A percentile compares a stretch with the other conserved stretches of the same genome.
Conservation (phyloP, 176 grass and related monocot genomes). For the Raddia distichophylla region DNA sequence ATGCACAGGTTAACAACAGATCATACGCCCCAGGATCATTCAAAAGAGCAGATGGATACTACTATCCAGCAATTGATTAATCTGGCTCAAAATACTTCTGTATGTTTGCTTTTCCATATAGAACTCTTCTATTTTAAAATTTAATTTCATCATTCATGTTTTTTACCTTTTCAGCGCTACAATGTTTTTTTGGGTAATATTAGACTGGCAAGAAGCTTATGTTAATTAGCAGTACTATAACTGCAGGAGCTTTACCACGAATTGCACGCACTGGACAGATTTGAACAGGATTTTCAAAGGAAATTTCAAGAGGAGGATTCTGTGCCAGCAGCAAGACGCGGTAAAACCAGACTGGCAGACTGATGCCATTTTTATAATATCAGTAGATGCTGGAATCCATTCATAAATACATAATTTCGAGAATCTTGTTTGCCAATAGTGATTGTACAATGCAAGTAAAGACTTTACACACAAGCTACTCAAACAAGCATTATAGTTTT, state of each 20-base stretch:
- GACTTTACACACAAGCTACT: not conserved
- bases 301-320: constrained; percentile 88
- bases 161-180: not conserved
- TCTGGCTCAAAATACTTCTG: constrained; percentile 89
- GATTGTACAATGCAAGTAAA: not conserved
- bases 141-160: not conserved
- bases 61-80: constrained; percentile 71
- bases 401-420: not conserved
- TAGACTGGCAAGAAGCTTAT: constrained; percentile 25
- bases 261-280: constrained; percentile 76
- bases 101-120: constrained; percentile 46
- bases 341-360: constrained; percentile 32
- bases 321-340: constrained; percentile 63
- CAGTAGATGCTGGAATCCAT: constrained; percentile 11
- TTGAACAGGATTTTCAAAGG: constrained; percentile 85
- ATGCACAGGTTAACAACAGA: constrained; percentile 67
- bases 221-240: constrained; percentile 28
- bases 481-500: not conserved
- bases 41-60: constrained; percentile 67
- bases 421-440: not conserved
- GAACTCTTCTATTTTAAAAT: not conserved
- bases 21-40: constrained; percentile 60
- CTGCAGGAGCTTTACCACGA: constrained; percentile 96
- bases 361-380: not conserved
- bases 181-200: not conserved